These are phyloP conservation scores for Henckelia pumila DNA, from an alignment of 257 asterid species.

Conservation along the genomic window DNA sequence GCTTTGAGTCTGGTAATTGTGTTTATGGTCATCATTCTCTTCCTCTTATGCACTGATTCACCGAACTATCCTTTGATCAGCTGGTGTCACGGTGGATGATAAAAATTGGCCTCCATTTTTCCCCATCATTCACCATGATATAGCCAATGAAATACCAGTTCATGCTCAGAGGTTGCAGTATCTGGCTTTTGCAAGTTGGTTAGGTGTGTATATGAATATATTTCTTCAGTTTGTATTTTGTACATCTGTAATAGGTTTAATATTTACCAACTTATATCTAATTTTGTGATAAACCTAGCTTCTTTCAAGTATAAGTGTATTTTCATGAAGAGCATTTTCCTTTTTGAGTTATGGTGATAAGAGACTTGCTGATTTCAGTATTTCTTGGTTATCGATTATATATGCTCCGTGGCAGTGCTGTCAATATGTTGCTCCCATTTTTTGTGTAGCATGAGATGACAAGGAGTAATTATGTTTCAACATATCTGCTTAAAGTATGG, in stretches of 20 bases:
- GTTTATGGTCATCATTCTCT: background rate
- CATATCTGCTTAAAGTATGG: background rate
- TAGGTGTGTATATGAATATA: slow-evolving; percentile 39
- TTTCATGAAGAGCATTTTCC: background rate
- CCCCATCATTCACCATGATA: slow-evolving; percentile 61
- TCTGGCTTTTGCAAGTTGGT: slow-evolving; percentile 74
- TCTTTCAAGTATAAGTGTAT: background rate
- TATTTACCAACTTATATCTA: background rate
- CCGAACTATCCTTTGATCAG: slow-evolving; percentile 30
- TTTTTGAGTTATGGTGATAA: background rate
- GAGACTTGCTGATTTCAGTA: background rate
- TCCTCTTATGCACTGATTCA: slow-evolving; percentile 3
- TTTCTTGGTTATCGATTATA: no score
- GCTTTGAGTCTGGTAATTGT: slow-evolving; percentile 17
- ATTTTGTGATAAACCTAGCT: background rate
- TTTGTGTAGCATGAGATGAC: background rate
- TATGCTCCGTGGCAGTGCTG: no score
- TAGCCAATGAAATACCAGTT: slow-evolving; percentile 65
- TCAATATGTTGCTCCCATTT: no score
- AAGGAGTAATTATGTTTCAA: background rate
- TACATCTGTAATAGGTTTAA: background rate
- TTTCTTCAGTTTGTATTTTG: no score
- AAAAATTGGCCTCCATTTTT: slow-evolving; percentile 68
- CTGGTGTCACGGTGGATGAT: slow-evolving; percentile 51
- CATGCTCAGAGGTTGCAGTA: slow-evolving; percentile 68